Evolutionary conservation across 2,329 filamentous ascomycete genomes (phyloP).

Genomic region (Rutstroemia sp.): DNA sequence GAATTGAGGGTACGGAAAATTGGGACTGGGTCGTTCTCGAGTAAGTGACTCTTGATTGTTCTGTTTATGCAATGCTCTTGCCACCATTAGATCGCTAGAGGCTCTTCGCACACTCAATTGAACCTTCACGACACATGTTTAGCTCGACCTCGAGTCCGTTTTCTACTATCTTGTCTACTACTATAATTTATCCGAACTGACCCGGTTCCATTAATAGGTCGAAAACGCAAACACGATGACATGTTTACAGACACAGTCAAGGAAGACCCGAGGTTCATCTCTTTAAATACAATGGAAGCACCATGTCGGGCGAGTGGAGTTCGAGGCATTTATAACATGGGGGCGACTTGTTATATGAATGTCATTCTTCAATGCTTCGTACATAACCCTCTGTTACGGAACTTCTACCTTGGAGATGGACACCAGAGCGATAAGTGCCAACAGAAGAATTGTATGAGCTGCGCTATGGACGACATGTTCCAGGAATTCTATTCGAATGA

Average conservation of each 20-base stretch:
- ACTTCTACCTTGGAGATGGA: constrained; percentile 87
- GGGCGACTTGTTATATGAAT: constrained; percentile 98
- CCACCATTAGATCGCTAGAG: too few species aligned
- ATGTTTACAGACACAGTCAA: constrained; percentile 55
- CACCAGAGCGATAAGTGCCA: constrained; percentile 73
- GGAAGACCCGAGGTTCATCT: constrained; percentile 71
- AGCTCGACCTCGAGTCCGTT: too few species aligned
- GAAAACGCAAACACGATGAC: constrained; percentile 72
- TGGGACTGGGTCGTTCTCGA: constrained; percentile 57
- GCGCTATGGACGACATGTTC: constrained; percentile 67
- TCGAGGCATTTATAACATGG: constrained; percentile 91
- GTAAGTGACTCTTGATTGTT: constrained; percentile 35
- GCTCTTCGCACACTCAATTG: too few species aligned
- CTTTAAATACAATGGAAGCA: constrained; percentile 68
- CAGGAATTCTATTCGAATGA: constrained; percentile 65
- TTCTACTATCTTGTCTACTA: too few species aligned
- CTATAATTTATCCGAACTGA: neutral
- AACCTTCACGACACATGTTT: too few species aligned
- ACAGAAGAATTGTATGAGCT: constrained; percentile 55
- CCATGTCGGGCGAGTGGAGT: constrained; percentile 83
- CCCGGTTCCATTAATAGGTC: constrained; percentile 34
- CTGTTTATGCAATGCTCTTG: too few species aligned
- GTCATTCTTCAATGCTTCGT: constrained; percentile 90
- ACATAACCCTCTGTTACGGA: constrained; percentile 85
- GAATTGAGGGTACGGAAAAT: constrained; percentile 65